Evolutionary conservation across 2,329 filamentous ascomycete genomes (phyloP), one percentile per base, ranked within the genome.

Genomic region (Periconia sp.): DNA sequence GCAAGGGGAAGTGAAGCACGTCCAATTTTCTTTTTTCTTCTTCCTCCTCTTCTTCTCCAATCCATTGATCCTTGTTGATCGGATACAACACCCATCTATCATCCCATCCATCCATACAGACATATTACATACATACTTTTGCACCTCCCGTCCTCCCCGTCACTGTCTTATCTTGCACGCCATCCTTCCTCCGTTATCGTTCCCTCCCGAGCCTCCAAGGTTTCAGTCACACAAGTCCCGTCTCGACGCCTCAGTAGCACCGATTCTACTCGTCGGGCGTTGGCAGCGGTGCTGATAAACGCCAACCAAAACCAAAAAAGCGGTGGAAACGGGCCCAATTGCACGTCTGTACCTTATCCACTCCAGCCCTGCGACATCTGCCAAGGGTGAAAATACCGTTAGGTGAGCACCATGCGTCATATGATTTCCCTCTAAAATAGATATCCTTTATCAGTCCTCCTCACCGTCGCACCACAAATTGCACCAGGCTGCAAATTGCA

Each of bases 281-380:
- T 17, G 42, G 17, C 35, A 45, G 19, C 47, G 20, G 17, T 27
- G 35, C 42, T 45, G 51, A 41, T 20, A 9, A 17, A 31, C 35
- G 15, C 37, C 40, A n/a, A 6, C 35, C 10, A 47, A 49, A 31
- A 47, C 35, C 44, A n/a, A 66, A 67, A 64, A 54, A 65, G 66
- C 66, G 63, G 64, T 70, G 63, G 43, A 62, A 58, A 59, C 59
- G 55, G 55, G 57, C 49, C 70, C 69, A 72, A 71, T 72, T 70
- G 69, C 52, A 58, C 43, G 11, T 31, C 45, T 13, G 45, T 27
- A 27, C 20, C 62, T 69, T 69, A 68, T 69, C 68, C 58, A 45
- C 42, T 49, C 46, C 33, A 43, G 35, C 52, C 35, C 35, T n/a
- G 35, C 40, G 35, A 31, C 27, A 18, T 46, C 33, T 13, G 27